phyloP scores from a whole-genome alignment of 2,329 filamentous ascomycete genomes.

The Trichoderma endophyticum region DNA sequence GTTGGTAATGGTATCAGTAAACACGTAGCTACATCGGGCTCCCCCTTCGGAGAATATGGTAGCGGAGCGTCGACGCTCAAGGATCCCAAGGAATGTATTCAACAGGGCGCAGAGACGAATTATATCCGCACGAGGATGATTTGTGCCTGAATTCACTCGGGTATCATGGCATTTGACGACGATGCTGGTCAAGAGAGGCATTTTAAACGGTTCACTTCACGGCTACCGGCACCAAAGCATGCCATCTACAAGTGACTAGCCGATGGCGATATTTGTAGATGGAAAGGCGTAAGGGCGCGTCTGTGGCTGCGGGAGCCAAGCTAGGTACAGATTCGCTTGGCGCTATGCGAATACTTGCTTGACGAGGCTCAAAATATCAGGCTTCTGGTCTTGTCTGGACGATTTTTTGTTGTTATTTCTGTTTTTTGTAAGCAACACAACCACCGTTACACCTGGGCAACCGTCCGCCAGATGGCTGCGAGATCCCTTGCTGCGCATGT shows the following conservation, averaged over 20 bases:
- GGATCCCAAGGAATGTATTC: not conserved
- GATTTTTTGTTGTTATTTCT: not conserved
- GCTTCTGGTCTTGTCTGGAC: no score
- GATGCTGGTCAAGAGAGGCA: not conserved
- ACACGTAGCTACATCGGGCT: not conserved
- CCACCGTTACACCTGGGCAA: not conserved
- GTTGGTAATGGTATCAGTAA: not conserved
- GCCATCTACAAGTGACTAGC: not conserved
- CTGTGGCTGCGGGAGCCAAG: not conserved
- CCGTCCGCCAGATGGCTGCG: not conserved
- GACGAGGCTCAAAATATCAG: not conserved
- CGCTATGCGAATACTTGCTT: not conserved
- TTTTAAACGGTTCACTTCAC: not conserved
- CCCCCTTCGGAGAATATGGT: not conserved
- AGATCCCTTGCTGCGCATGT: not conserved
- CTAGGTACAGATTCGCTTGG: not conserved
- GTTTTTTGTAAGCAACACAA: not conserved
- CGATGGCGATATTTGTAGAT: not conserved
- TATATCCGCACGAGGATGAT: not conserved
- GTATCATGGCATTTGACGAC: not conserved
- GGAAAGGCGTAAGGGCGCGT: not conserved
- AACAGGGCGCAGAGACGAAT: not conserved
- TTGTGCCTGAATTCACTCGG: not conserved
- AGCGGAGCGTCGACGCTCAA: not conserved
- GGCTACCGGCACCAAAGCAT: not conserved